A percentile compares a stretch with the other conserved stretches of the same genome.
These are phyloP conservation scores for Nitzschia sp. DNA, from an alignment of 108 stramenopile species.

Conservation along the genomic window DNA sequence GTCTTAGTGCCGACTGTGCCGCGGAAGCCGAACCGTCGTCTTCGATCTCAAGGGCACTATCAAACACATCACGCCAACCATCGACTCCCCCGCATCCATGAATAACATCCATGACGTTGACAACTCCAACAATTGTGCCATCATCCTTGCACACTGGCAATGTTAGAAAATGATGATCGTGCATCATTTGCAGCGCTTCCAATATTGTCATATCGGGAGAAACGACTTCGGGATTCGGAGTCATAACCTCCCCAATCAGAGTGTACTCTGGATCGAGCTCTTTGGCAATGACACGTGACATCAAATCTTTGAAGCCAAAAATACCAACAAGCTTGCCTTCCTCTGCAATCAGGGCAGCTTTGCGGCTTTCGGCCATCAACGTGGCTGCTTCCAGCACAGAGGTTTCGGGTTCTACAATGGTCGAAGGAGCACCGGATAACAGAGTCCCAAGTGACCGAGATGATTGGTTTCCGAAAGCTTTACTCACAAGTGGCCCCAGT, in stretches of 20 bases:
- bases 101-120: slow-evolving; percentile 96
- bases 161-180: slow-evolving; percentile 93
- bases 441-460: slow-evolving; percentile 62
- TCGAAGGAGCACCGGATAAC: slow-evolving; percentile 51
- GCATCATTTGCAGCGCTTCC: slow-evolving; percentile 94
- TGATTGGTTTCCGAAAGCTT: slow-evolving; percentile 58
- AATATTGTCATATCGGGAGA: slow-evolving; percentile 87
- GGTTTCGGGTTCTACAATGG: slow-evolving; percentile 65
- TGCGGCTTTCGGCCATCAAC: slow-evolving; percentile 82
- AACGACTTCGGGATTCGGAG: slow-evolving; percentile 91
- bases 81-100: slow-evolving; percentile 72
- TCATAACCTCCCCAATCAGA: slow-evolving; percentile 84
- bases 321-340: slow-evolving; percentile 84
- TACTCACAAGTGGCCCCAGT: slow-evolving; percentile 50
- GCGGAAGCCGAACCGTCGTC: slow-evolving; percentile 36
- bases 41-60: slow-evolving; percentile 68
- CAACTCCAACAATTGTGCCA: slow-evolving; percentile 90
- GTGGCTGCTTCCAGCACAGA: slow-evolving; percentile 72
- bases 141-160: slow-evolving; percentile 85
- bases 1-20: not conserved
- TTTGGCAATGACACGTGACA: slow-evolving; percentile 89
- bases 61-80: slow-evolving; percentile 84
- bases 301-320: slow-evolving; percentile 95
- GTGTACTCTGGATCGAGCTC: slow-evolving; percentile 78
- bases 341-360: slow-evolving; percentile 82